Conservation (phyloP, 345 rosid genomes). For the Firmiana major region DNA sequence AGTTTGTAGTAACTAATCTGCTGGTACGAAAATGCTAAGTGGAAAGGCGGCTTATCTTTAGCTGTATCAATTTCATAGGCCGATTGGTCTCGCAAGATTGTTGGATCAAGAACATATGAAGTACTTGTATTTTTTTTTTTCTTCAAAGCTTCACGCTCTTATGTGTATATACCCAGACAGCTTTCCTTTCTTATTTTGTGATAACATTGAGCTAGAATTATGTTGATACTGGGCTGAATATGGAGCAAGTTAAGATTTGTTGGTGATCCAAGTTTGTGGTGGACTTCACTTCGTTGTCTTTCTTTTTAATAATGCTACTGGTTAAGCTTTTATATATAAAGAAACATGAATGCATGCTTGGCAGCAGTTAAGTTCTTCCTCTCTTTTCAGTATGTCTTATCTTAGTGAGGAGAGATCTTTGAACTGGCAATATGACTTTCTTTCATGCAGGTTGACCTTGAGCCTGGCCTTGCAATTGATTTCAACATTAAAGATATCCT, state of each 20-base stretch:
- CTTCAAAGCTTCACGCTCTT: not conserved
- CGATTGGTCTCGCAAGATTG: not conserved
- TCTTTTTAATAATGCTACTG: slow-evolving; percentile 3
- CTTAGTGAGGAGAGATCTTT: not conserved
- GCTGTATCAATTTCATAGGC: not conserved
- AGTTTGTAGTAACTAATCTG: not conserved
- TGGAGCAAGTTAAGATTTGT: not conserved
- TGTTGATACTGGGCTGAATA: not conserved
- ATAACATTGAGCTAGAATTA: not conserved
- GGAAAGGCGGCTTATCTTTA: not conserved
- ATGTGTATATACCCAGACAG: not conserved
- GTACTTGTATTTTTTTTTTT: not conserved
- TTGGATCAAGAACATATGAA: not conserved
- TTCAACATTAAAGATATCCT: slow-evolving; percentile 91
- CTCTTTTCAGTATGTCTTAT: slow-evolving; percentile 15
- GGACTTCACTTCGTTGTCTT: not conserved
- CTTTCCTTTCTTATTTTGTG: not conserved
- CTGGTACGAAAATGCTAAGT: not conserved
- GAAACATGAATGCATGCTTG: not conserved
- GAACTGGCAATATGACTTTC: slow-evolving; percentile 19
- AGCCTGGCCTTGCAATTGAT: slow-evolving; percentile 83
- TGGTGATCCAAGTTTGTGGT: not conserved
- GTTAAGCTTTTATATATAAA: not conserved
- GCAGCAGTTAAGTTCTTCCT: not conserved
- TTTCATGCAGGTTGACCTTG: slow-evolving; percentile 64